phyloP scores from a whole-genome alignment of 2,329 filamentous ascomycete species.

The Botrytis cinerea region DNA sequence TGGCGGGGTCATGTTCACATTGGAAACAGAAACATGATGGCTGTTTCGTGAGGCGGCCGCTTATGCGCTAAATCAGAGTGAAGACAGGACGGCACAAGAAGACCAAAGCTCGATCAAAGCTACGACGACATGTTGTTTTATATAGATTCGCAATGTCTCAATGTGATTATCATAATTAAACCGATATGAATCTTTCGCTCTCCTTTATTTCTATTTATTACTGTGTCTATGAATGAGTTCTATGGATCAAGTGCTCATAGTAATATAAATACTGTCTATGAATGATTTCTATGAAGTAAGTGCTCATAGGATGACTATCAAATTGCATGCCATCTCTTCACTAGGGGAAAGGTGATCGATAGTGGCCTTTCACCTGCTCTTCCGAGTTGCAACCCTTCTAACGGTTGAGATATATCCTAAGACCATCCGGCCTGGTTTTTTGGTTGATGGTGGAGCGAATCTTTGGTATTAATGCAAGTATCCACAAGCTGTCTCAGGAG shows the following conservation, averaged over 20 bases:
- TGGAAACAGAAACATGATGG: slow-evolving; percentile 20
- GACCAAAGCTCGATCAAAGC: slow-evolving; percentile 2
- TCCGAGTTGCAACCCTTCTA: not conserved
- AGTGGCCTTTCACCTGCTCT: not conserved
- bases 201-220: not conserved
- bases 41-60: slow-evolving; percentile 19
- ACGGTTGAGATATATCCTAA: not conserved
- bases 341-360: not conserved
- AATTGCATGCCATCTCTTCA: not conserved
- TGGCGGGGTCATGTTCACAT: slow-evolving; percentile 19
- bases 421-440: not conserved
- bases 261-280: not conserved
- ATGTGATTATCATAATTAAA: not conserved
- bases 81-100: not conserved
- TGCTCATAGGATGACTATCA: not conserved
- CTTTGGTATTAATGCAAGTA: slow-evolving; percentile 12
- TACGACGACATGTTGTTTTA: slow-evolving; percentile 15
- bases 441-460: not conserved
- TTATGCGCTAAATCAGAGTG: slow-evolving; percentile 12
- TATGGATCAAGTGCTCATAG: slow-evolving; percentile 8
- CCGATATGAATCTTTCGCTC: not conserved
- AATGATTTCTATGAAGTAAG: not conserved
- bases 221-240: not conserved
- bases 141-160: slow-evolving; percentile 14
- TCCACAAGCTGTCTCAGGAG: slow-evolving; percentile 8